These are phyloP conservation scores for Elongisporangium anandrum DNA, from an alignment of 352 stramenopile genomes.

Conservation along the genomic window DNA sequence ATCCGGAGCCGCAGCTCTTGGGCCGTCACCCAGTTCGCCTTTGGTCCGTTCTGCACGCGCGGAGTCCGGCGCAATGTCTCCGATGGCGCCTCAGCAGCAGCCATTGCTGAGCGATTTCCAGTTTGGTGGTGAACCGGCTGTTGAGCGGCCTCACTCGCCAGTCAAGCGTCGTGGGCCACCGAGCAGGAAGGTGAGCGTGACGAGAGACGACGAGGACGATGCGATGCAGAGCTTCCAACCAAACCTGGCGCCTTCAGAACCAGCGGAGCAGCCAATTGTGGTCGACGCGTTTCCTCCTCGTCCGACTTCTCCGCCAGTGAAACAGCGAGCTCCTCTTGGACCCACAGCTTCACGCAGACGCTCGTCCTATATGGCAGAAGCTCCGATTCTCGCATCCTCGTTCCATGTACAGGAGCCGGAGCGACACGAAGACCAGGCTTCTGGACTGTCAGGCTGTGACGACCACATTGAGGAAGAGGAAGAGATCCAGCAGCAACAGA, in stretches of 20 bases:
- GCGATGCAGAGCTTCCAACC: background rate
- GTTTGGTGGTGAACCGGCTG: conserved; percentile 19
- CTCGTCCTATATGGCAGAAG: conserved; percentile 21
- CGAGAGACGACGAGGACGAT: background rate
- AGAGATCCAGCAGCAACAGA: conserved; percentile 1
- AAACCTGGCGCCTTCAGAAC: background rate
- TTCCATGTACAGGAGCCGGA: conserved; percentile 13
- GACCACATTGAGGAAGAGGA: conserved; percentile 5
- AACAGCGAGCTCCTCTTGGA: background rate
- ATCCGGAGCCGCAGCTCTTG: background rate
- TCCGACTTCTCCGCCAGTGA: background rate
- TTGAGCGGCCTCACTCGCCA: conserved; percentile 5
- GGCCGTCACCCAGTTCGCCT: background rate
- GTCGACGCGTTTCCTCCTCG: background rate
- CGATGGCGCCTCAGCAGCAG: background rate
- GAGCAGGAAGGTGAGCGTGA: background rate
- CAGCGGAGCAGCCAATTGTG: background rate
- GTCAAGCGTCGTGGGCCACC: conserved; percentile 16
- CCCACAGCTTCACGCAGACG: conserved; percentile 11
- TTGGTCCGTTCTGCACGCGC: background rate
- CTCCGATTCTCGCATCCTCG: conserved; percentile 56
- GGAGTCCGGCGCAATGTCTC: background rate
- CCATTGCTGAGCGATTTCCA: conserved; percentile 33
- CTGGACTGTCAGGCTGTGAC: conserved; percentile 3
- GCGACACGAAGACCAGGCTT: conserved; percentile 15